phyloP scores from a whole-genome alignment of 805 yeast species.

The Nematodospora valgi region DNA sequence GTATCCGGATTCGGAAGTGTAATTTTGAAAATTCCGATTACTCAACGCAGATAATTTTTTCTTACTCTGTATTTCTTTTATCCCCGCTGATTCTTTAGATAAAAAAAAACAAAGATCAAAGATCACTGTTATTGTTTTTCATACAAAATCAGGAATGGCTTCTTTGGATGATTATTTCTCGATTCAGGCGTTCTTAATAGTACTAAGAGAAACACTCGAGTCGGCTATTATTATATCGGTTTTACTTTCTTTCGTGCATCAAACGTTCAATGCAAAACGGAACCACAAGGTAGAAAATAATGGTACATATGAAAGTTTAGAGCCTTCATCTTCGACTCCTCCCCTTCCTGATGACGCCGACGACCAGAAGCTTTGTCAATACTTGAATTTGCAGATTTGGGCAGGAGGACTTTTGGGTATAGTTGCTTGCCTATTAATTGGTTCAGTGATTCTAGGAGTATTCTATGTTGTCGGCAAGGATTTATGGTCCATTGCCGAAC shows the following conservation, averaged over 20 bases:
- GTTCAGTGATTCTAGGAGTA: conserved; percentile 34
- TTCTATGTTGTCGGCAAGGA: conserved; percentile 43
- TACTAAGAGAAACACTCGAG: conserved; percentile 70
- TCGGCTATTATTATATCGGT: conserved; percentile 76
- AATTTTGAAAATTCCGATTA: no score
- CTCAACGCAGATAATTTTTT: no score
- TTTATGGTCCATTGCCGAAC: conserved; percentile 44
- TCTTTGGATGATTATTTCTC: conserved; percentile 49
- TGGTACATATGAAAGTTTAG: conserved; percentile 6
- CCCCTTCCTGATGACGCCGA: conserved; percentile 2
- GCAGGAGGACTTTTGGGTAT: conserved; percentile 41
- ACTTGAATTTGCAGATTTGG: conserved; percentile 41
- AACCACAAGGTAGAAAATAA: conserved; percentile 3
- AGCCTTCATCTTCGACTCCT: background rate
- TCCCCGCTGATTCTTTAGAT: conserved; percentile 7
- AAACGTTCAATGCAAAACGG: conserved; percentile 32
- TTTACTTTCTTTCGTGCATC: conserved; percentile 65
- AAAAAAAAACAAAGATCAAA: background rate
- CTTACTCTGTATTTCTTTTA: no score
- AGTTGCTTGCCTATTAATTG: conserved; percentile 36
- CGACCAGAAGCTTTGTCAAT: conserved; percentile 11
- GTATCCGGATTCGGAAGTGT: no score
- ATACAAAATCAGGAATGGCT: conserved; percentile 1
- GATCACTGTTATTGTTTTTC: background rate
- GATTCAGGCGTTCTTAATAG: conserved; percentile 70